phyloP scores from a whole-genome alignment of 2,329 filamentous ascomycete species.

The Xylaria sp. region DNA sequence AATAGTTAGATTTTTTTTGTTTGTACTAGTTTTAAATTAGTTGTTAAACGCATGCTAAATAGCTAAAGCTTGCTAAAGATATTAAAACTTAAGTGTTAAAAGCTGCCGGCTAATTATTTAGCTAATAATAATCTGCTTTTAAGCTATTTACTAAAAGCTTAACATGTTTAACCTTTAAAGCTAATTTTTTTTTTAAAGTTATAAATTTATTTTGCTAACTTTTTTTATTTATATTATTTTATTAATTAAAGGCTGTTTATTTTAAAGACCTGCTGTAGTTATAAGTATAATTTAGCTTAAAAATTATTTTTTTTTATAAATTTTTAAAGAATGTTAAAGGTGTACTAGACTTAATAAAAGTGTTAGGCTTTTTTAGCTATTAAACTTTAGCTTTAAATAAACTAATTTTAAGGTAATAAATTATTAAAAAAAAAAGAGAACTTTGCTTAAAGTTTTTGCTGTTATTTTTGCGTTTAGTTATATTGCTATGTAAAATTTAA shows the following conservation, averaged over 20 bases:
- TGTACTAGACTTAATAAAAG: constrained; percentile 8
- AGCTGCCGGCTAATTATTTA: constrained; percentile 3
- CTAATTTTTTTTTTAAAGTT: constrained; percentile 17
- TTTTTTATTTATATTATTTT: constrained; percentile 26
- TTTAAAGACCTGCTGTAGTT: constrained; percentile 12
- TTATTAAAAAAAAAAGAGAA: constrained; percentile 23
- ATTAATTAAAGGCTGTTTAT: constrained; percentile 17
- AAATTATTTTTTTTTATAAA: constrained; percentile 21
- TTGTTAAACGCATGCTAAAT: neutral
- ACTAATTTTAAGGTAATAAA: constrained; percentile 21
- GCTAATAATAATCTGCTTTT: constrained; percentile 13
- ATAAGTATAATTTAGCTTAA: too few relatives aligned
- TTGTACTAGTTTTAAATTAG: constrained; percentile 9
- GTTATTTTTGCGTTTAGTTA: constrained; percentile 16
- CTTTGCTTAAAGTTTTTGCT: constrained; percentile 1
- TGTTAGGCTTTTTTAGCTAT: constrained; percentile 22
- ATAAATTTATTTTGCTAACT: constrained; percentile 21
- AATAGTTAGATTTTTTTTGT: too few relatives aligned
- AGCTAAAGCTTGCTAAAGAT: constrained; percentile 7
- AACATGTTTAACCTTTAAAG: constrained; percentile 15
- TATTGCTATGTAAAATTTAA: constrained; percentile 15
- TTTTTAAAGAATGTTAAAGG: constrained; percentile 21
- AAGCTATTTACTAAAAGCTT: constrained; percentile 7
- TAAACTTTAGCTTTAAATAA: constrained; percentile 23
- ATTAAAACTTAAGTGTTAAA: constrained; percentile 18